Evolutionary conservation across 768 basidiomycete species (phyloP).

Genomic region (Hypholoma sublateritium): DNA sequence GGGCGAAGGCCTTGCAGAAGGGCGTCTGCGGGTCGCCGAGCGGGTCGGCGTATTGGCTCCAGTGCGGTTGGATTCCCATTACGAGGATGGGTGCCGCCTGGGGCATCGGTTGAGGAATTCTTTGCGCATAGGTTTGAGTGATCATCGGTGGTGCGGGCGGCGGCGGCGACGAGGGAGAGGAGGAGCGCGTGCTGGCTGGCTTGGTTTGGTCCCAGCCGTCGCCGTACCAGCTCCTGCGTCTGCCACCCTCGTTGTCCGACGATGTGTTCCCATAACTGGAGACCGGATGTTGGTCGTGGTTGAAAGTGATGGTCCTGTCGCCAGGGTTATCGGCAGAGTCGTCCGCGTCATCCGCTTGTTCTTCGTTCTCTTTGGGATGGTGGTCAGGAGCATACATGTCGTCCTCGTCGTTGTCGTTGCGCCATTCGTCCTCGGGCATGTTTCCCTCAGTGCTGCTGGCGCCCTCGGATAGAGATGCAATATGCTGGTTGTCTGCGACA

Average conservation of each 20-base stretch:
- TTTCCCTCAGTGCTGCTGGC: neutral
- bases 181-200: neutral
- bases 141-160: neutral
- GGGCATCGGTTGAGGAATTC: too few species aligned
- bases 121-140: too few species aligned
- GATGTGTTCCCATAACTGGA: neutral
- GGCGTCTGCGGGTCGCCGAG: conserved; percentile 27
- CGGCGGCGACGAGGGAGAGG: neutral
- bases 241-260: neutral
- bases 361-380: neutral
- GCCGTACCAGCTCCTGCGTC: conserved; percentile 9
- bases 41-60: conserved; percentile 45
- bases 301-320: neutral
- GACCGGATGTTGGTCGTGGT: neutral
- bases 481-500: conserved; percentile 3
- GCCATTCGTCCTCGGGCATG: neutral
- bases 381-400: neutral
- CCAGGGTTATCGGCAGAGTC: neutral
- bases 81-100: conserved; percentile 9
- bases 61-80: conserved; percentile 28
- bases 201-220: conserved; percentile 8
- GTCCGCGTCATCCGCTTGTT: neutral
- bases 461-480: neutral
- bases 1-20: conserved; percentile 42
- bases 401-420: neutral